phyloP scores from a whole-genome alignment of 1,139 yeast species.

The Suhomyces coccinellae region DNA sequence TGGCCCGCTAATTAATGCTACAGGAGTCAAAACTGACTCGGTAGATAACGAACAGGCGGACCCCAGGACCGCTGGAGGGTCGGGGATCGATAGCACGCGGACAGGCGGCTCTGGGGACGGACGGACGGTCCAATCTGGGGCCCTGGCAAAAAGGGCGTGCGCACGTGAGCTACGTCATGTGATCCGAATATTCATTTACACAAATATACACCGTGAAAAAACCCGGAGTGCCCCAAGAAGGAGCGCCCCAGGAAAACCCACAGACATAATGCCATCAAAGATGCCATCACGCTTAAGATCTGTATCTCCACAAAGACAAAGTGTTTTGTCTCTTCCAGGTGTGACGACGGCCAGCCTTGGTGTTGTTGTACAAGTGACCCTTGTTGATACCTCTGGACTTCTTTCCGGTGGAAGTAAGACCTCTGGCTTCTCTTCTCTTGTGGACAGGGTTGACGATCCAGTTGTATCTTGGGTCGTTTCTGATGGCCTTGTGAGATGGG shows the following conservation, averaged over 20 bases:
- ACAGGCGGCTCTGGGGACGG: too few relatives aligned
- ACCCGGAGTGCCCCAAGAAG: not conserved
- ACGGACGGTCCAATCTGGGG: too few relatives aligned
- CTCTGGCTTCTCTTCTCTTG: slow-evolving; percentile 99
- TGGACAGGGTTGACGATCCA: slow-evolving; percentile 99
- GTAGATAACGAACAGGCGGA: slow-evolving; percentile 1
- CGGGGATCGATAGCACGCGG: not conserved
- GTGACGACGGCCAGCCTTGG: slow-evolving; percentile 98
- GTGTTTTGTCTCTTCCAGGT: slow-evolving; percentile 99
- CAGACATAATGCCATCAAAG: slow-evolving; percentile 4
- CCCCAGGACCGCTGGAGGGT: not conserved
- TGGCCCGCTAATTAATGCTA: not conserved
- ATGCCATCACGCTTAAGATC: slow-evolving; percentile 57
- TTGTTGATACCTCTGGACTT: slow-evolving; percentile 99
- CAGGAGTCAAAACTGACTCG: slow-evolving; percentile 13
- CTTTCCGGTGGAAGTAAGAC: slow-evolving; percentile 98
- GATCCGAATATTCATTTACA: slow-evolving; percentile 9
- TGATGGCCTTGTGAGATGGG: slow-evolving; percentile 98
- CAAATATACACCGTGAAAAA: slow-evolving; percentile 7
- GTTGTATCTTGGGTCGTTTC: slow-evolving; percentile 99
- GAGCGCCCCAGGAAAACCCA: not conserved
- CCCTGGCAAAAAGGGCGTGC: not conserved
- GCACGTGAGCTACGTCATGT: slow-evolving; percentile 1
- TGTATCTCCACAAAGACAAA: slow-evolving; percentile 99
- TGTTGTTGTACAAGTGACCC: slow-evolving; percentile 99